A percentile compares a stretch with the other conserved stretches of the same genome.
Conservation (phyloP, 1,284 basidiomycete species). For the Volvariella volvacea region DNA sequence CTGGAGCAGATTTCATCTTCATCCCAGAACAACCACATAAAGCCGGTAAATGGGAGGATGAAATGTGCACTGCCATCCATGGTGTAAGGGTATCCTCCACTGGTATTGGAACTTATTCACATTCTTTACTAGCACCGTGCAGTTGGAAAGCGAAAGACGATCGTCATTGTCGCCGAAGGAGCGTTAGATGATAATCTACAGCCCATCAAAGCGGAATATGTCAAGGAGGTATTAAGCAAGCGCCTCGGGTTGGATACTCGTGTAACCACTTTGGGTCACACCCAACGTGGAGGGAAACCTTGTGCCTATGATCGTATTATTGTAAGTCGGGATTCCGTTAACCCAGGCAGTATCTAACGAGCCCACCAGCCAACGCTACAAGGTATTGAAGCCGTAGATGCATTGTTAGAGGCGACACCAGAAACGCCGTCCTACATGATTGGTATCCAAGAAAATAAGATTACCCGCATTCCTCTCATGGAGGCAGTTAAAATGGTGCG, state of each 20-base stretch:
- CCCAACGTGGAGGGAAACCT: conserved; percentile 90
- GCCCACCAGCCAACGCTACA: conserved; percentile 79
- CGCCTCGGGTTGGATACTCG: conserved; percentile 90
- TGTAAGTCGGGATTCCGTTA: conserved; percentile 36
- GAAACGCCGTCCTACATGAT: conserved; percentile 97
- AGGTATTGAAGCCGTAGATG: conserved; percentile 90
- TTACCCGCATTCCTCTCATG: conserved; percentile 85
- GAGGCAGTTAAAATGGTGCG: conserved; percentile 83
- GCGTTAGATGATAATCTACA: conserved; percentile 85
- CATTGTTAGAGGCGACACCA: conserved; percentile 84
- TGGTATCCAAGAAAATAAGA: conserved; percentile 93
- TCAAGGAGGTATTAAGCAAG: conserved; percentile 85
- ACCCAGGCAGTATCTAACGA: conserved; percentile 1
- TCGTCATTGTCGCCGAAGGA: conserved; percentile 97
- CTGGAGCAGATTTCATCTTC: conserved; percentile 96
- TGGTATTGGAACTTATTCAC: background rate
- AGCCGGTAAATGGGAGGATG: conserved; percentile 79
- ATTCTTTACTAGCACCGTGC: conserved; percentile 65
- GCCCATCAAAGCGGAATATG: conserved; percentile 85
- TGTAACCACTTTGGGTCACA: conserved; percentile 98
- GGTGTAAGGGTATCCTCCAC: conserved; percentile 39
- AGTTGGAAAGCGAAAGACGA: conserved; percentile 94
- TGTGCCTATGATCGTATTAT: conserved; percentile 91
- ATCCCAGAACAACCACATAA: conserved; percentile 90
- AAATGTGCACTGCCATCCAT: conserved; percentile 87